Conservation (phyloP, 495 filamentous ascomycete species). For the Penicillium herquei region DNA sequence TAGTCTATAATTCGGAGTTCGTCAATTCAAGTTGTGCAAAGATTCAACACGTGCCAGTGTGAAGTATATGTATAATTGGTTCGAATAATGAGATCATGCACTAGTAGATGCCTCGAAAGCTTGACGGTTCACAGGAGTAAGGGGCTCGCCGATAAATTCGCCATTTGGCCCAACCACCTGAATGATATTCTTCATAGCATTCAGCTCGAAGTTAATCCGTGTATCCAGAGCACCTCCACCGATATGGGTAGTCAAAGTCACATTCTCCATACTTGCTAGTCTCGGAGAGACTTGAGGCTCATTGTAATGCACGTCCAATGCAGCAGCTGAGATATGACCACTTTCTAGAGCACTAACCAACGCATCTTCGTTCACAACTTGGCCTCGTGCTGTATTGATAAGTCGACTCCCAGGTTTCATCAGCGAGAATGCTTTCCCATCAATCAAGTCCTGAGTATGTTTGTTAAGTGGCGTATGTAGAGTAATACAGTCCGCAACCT, state of each 20-base stretch:
- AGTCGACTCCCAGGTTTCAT: conserved; percentile 57
- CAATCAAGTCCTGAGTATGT: conserved; percentile 41
- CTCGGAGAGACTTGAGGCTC: conserved; percentile 39
- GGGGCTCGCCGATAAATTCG: conserved; percentile 13
- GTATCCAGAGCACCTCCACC: conserved; percentile 18
- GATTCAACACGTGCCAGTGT: no score
- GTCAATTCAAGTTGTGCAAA: no score
- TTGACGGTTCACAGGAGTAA: conserved; percentile 21
- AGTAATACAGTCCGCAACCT: conserved; percentile 56
- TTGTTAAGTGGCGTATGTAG: conserved; percentile 56
- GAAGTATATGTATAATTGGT: no score
- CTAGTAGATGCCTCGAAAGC: conserved; percentile 16
- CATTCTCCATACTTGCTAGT: conserved; percentile 19
- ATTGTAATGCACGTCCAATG: conserved; percentile 63
- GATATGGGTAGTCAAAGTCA: conserved; percentile 21
- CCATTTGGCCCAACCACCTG: conserved; percentile 16
- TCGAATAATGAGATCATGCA: no score
- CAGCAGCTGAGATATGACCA: conserved; percentile 49
- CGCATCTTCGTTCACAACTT: conserved; percentile 65
- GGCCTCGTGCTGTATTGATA: conserved; percentile 65
- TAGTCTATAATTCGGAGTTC: neutral
- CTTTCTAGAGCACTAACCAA: conserved; percentile 58
- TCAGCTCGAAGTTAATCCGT: conserved; percentile 19
- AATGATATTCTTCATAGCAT: conserved; percentile 21
- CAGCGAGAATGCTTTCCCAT: conserved; percentile 37